Percentiles rank a stretch among this genome's conserved stretches.
Conservation (phyloP, 192 early-diverging fungal genomes). For the Umbelopsis sp. region DNA sequence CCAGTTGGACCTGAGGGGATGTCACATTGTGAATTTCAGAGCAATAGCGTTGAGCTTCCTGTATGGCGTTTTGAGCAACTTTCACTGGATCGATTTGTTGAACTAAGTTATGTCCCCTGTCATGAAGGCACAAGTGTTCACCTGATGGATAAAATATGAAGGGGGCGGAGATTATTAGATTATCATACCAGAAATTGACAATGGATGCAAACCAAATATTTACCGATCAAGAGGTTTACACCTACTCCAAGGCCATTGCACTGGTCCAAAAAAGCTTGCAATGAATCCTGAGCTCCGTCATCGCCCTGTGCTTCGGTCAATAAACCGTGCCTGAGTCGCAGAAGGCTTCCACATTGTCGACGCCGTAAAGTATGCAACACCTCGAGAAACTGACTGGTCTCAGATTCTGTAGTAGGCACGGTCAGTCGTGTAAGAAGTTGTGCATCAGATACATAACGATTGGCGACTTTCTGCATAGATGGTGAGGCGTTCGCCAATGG, state of each 20-base stretch:
- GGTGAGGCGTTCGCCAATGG: slow-evolving; percentile 18
- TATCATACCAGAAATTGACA: neutral
- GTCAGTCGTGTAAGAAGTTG: slow-evolving; percentile 23
- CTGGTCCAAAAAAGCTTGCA: neutral
- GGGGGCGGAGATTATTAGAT: neutral
- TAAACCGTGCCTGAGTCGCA: slow-evolving; percentile 22
- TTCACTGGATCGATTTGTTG: slow-evolving; percentile 23
- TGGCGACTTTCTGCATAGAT: slow-evolving; percentile 23
- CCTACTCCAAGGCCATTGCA: slow-evolving; percentile 15
- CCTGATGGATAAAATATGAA: neutral
- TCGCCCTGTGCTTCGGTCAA: neutral
- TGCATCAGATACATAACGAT: slow-evolving; percentile 28
- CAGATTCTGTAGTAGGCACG: slow-evolving; percentile 12
- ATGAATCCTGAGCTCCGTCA: neutral
- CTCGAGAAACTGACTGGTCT: slow-evolving; percentile 20
- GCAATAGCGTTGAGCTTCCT: slow-evolving; percentile 22
- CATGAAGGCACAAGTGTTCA: neutral
- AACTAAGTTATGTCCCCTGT: slow-evolving; percentile 16
- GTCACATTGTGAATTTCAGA: slow-evolving; percentile 6
- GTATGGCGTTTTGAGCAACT: slow-evolving; percentile 24
- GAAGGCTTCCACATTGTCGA: slow-evolving; percentile 24
- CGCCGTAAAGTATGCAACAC: slow-evolving; percentile 21
- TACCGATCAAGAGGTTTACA: slow-evolving; percentile 12
- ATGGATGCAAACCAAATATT: neutral
- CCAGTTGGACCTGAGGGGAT: slow-evolving; percentile 18